phyloP scores from a whole-genome alignment of 345 rosid species.

The Brassica cretica region DNA sequence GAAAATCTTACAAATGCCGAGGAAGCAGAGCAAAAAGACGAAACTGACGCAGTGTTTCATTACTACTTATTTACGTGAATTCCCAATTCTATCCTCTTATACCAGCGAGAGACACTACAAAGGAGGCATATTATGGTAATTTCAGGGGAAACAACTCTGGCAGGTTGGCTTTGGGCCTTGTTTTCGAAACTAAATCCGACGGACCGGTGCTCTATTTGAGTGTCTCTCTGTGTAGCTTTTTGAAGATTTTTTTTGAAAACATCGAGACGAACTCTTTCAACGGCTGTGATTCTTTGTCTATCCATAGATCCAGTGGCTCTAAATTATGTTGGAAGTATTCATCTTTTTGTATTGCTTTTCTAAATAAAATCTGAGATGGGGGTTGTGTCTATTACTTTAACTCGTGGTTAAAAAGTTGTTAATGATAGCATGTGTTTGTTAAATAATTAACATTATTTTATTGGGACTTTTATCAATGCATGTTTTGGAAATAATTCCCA shows the following conservation, averaged over 20 bases:
- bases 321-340: not conserved
- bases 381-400: slow-evolving; percentile 29
- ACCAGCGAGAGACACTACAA: not conserved
- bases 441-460: slow-evolving; percentile 20
- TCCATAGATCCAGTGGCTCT: slow-evolving; percentile 23
- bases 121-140: slow-evolving; percentile 10
- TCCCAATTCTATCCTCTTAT: not conserved
- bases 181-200: slow-evolving; percentile 45
- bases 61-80: not conserved
- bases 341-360: not conserved
- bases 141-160: slow-evolving; percentile 24
- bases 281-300: slow-evolving; percentile 33
- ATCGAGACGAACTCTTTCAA: slow-evolving; percentile 38
- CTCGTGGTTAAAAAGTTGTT: slow-evolving; percentile 26
- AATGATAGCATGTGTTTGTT: slow-evolving; percentile 33
- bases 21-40: slow-evolving; percentile 40
- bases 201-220: slow-evolving; percentile 44
- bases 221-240: slow-evolving; percentile 39
- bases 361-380: slow-evolving; percentile 25
- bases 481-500: not conserved
- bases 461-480: not conserved
- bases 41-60: slow-evolving; percentile 43
- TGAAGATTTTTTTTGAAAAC: slow-evolving; percentile 37
- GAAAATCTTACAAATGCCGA: slow-evolving; percentile 36
- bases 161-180: slow-evolving; percentile 40